Conservation (phyloP, 176 grass and related monocot species). For the Avena insularis region DNA sequence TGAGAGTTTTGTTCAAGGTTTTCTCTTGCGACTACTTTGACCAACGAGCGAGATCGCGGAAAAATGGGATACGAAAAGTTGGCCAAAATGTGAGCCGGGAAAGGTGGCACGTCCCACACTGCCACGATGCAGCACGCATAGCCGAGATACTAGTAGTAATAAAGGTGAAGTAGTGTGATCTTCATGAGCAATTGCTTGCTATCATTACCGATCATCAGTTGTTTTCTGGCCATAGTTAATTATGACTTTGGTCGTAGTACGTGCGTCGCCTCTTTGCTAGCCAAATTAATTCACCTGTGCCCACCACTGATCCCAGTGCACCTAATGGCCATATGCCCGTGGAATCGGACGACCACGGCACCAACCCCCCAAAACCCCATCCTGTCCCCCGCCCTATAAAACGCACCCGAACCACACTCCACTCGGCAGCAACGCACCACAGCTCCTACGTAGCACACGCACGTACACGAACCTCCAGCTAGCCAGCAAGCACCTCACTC, state of each 20-base stretch:
- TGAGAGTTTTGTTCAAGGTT: not conserved
- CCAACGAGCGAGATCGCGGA: not conserved
- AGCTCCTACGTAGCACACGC: not conserved
- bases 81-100: too few species aligned
- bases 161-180: too few species aligned
- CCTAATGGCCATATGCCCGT: not conserved
- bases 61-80: too few species aligned
- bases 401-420: not conserved
- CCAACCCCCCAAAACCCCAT: not conserved
- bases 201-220: not conserved
- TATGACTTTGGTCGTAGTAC: not conserved
- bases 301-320: not conserved
- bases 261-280: not conserved
- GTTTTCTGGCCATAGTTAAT: not conserved
- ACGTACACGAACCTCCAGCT: not conserved
- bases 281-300: not conserved
- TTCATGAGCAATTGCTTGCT: too few species aligned
- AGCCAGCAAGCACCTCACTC: not conserved
- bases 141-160: too few species aligned
- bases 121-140: too few species aligned
- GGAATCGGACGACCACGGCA: not conserved
- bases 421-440: not conserved
- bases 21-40: not conserved
- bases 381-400: conserved; percentile 22
- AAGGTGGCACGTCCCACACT: too few species aligned